These are phyloP conservation scores for Colletotrichum sp. DNA, from an alignment of 2,329 filamentous ascomycete genomes.

Conservation along the genomic window DNA sequence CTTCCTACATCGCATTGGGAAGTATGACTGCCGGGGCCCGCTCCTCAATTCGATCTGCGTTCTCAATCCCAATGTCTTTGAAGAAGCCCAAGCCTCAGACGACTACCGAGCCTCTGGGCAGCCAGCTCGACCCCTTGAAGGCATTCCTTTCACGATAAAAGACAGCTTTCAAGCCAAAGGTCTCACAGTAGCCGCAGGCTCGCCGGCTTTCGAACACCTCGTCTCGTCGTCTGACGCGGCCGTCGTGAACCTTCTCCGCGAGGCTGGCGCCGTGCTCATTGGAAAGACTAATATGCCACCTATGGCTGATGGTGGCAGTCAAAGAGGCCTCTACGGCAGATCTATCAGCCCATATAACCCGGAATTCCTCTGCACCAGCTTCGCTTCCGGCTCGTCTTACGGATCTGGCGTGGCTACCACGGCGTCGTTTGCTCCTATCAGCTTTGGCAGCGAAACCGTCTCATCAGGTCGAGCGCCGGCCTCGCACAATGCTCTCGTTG, in stretches of 20 bases:
- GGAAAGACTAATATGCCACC: conserved; percentile 64
- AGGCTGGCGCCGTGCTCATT: conserved; percentile 55
- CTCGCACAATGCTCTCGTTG: conserved; percentile 56
- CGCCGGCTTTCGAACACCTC: conserved; percentile 56
- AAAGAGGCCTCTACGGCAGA: conserved; percentile 55
- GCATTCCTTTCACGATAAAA: conserved; percentile 63
- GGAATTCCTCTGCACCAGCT: conserved; percentile 55
- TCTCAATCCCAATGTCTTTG: conserved; percentile 29
- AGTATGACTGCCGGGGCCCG: conserved; percentile 28
- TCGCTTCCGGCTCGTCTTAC: conserved; percentile 59
- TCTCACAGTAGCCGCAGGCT: conserved; percentile 58
- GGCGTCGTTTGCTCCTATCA: conserved; percentile 54
- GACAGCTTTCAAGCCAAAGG: conserved; percentile 60
- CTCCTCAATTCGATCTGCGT: conserved; percentile 31
- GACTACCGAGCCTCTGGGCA: conserved; percentile 24
- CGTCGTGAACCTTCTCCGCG: conserved; percentile 49
- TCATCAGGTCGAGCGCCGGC: conserved; percentile 57
- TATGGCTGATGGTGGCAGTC: conserved; percentile 61
- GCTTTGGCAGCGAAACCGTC: conserved; percentile 57
- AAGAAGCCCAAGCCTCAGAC: conserved; percentile 32
- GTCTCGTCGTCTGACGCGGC: conserved; percentile 57
- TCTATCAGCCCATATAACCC: conserved; percentile 58
- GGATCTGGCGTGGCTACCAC: conserved; percentile 54
- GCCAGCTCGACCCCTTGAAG: conserved; percentile 44
- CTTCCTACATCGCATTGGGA: conserved; percentile 29